A percentile compares a stretch with the other conserved stretches of the same genome.
phyloP scores from a whole-genome alignment of 1,284 basidiomycete genomes.

The Tilletia setariae region DNA sequence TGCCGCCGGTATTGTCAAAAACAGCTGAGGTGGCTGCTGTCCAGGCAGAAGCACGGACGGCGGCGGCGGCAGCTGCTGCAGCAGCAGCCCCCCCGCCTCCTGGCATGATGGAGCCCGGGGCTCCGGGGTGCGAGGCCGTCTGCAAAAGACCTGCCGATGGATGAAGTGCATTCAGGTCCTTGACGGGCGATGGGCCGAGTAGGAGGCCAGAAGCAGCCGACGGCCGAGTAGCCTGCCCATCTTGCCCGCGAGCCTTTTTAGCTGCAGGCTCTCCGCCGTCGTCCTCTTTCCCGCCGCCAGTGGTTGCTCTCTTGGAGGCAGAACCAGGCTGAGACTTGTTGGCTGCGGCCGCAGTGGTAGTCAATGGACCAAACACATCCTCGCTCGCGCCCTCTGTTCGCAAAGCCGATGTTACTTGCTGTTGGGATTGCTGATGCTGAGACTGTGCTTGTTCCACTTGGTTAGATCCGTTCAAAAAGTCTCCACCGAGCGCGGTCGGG shows the following conservation, averaged over 20 bases:
- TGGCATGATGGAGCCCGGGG: background rate
- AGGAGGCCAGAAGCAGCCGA: background rate
- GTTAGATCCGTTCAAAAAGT: no score
- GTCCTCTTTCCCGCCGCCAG: background rate
- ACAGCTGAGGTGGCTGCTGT: constrained; percentile 24
- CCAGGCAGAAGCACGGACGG: constrained; percentile 7
- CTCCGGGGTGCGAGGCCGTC: constrained; percentile 27
- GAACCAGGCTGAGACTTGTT: background rate
- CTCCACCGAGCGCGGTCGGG: background rate
- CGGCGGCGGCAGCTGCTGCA: background rate
- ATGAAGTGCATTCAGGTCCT: constrained; percentile 47
- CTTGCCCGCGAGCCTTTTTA: background rate
- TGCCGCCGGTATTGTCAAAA: constrained; percentile 23
- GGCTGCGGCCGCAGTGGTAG: background rate
- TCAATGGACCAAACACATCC: constrained; percentile 1
- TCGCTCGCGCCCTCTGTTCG: background rate
- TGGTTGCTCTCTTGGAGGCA: background rate
- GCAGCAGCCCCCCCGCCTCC: background rate
- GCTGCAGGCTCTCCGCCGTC: background rate
- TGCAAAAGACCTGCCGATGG: constrained; percentile 38
- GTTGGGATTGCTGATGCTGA: no score
- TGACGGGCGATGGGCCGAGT: constrained; percentile 43
- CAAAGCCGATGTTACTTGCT: no score
- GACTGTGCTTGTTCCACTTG: no score
- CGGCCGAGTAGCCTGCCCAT: background rate